Evolutionary conservation across 1,284 basidiomycete genomes (phyloP).

Genomic region (Serendipita sp.): DNA sequence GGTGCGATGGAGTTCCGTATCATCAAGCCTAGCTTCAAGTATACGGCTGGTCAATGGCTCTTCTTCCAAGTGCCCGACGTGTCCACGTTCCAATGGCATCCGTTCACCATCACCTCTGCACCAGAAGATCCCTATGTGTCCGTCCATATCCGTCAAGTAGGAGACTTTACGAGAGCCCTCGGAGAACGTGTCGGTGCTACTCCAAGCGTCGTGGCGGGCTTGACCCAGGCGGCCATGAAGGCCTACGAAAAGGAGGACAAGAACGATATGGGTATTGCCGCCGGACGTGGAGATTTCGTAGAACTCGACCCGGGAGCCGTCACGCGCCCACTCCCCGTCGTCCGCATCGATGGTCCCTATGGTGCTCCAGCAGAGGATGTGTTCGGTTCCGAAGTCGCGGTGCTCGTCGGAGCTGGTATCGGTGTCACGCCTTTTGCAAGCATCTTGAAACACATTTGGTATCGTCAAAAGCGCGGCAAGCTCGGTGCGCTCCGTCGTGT

Average conservation of each 20-base stretch:
- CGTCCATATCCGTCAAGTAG: slow-evolving; percentile 79
- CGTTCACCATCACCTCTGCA: slow-evolving; percentile 87
- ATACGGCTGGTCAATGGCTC: slow-evolving; percentile 81
- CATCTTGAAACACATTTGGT: slow-evolving; percentile 88
- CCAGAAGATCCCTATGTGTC: slow-evolving; percentile 84
- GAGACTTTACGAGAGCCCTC: slow-evolving; percentile 71
- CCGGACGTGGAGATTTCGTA: slow-evolving; percentile 58
- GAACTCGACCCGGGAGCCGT: slow-evolving; percentile 45
- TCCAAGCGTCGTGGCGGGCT: slow-evolving; percentile 52
- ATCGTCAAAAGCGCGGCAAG: slow-evolving; percentile 62
- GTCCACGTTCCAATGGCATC: slow-evolving; percentile 77
- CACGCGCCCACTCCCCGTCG: slow-evolving; percentile 43
- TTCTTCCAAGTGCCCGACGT: slow-evolving; percentile 78
- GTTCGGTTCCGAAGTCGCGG: slow-evolving; percentile 69
- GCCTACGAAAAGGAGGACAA: slow-evolving; percentile 49
- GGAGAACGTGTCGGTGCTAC: slow-evolving; percentile 74
- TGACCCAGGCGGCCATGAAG: slow-evolving; percentile 61
- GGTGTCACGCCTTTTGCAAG: slow-evolving; percentile 84
- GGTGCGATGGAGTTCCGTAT: slow-evolving; percentile 75
- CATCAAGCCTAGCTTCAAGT: slow-evolving; percentile 75
- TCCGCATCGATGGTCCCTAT: slow-evolving; percentile 76
- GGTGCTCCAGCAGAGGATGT: slow-evolving; percentile 85
- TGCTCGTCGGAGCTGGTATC: slow-evolving; percentile 80
- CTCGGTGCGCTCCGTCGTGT: slow-evolving; percentile 68
- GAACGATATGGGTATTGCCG: slow-evolving; percentile 22